Base-by-base conservation (phyloP, 148 eudicot species). In the Selenicereus undatus region DNA sequence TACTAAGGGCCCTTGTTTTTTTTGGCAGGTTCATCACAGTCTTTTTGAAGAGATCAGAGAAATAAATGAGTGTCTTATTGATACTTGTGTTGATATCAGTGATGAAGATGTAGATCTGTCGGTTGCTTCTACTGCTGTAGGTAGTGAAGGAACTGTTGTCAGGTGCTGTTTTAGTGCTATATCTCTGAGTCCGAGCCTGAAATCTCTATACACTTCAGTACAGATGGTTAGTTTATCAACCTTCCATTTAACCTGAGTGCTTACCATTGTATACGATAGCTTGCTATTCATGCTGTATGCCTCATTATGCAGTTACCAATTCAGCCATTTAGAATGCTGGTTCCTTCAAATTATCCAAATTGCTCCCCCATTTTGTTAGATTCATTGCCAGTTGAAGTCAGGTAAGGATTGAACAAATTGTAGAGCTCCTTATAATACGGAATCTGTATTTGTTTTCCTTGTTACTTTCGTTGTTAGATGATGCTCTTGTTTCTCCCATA, bases 261-360 rank as follows among this genome's bases (percentile, higher is more conserved):
- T 60, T 77, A 76, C 51, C 12, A 10, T 48, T 48, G 3, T 48
- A 48, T 48, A 48, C 1, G 56, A 50, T 29, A 12, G 35, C 42
- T 56, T 9, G 11, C 78, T 80, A 22, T 76, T 66, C 52, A 79
- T 85, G 22, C 16, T 79, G 75, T 30, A 72, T 79, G 75, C 76
- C 80, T 10, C 81, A 30, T 93, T 83, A 62, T 90, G 84, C 96
- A 95, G 98, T 91, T 93, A 43, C 94, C 92, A 32, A 95, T 95
- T 84, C 97, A 95, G 86, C 98, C 97, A 66, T 86, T 95, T 76
- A 83, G 89, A 81, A 75, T 95, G 87, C 92, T 95, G 75, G 87
- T 95, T 88, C 98, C 98, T 62, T 84, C 88, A 50, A 90, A 90
- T 86, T 95, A 95, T 86, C 98, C 98, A 76, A 87, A 89, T 86